Conservation (phyloP, 257 asterid species). For the Vinca minor region DNA sequence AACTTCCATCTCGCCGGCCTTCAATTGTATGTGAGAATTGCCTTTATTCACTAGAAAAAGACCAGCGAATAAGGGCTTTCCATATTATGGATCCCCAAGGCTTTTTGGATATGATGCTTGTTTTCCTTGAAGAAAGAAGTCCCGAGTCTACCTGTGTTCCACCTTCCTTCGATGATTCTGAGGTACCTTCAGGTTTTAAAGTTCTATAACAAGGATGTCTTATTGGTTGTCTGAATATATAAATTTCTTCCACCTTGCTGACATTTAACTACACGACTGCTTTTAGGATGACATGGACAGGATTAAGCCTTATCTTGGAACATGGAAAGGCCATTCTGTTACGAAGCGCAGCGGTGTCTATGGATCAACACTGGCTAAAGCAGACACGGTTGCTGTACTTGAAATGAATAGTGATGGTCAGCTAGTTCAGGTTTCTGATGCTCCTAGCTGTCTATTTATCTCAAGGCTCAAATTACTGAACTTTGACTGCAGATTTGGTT, state of each 20-base stretch:
- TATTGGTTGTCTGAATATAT: not conserved
- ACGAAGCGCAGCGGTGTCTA: constrained; percentile 93
- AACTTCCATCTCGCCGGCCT: constrained; percentile 84
- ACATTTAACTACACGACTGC: constrained; percentile 14
- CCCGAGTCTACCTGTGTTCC: constrained; percentile 25
- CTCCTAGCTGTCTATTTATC: constrained; percentile 9
- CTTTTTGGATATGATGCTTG: constrained; percentile 59
- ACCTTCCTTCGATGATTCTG: constrained; percentile 50
- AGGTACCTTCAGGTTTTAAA: constrained; percentile 33
- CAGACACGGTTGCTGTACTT: constrained; percentile 57
- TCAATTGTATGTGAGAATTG: constrained; percentile 89
- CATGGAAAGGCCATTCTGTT: constrained; percentile 82
- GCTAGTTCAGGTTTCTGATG: constrained; percentile 58
- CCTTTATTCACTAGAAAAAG: constrained; percentile 66
- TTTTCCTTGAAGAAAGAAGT: constrained; percentile 82
- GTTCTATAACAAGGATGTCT: not conserved
- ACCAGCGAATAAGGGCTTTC: constrained; percentile 68
- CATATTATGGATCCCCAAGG: constrained; percentile 81
- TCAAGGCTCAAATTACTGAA: not conserved
- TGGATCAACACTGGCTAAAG: constrained; percentile 79
- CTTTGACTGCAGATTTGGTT: not conserved
- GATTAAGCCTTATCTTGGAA: constrained; percentile 61
- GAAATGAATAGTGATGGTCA: constrained; percentile 59
- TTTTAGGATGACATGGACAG: constrained; percentile 50
- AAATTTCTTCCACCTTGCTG: not conserved